Conservation (phyloP, 1,139 yeast genomes). For the Geotrichum fermentans region DNA sequence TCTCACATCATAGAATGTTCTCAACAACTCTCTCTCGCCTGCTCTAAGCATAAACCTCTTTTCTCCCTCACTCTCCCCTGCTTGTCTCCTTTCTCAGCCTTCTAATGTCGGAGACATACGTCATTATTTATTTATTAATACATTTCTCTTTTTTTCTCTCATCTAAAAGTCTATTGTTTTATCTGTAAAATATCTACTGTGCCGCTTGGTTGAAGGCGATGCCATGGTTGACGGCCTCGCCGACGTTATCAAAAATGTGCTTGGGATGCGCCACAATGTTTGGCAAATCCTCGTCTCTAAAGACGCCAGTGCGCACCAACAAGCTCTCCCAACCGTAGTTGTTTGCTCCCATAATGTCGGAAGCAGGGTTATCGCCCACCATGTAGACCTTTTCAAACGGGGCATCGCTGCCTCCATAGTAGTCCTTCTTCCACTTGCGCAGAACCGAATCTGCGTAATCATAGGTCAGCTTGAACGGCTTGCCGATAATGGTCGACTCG, state of each 20-base stretch:
- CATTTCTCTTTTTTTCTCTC: background rate
- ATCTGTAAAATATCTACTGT: too few relatives aligned
- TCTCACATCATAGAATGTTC: background rate
- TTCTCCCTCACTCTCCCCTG: background rate
- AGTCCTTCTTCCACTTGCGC: constrained; percentile 46
- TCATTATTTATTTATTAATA: constrained; percentile 3
- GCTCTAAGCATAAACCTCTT: too few relatives aligned
- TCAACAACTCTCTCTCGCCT: background rate
- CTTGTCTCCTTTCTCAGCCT: background rate
- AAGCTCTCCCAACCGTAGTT: constrained; percentile 83
- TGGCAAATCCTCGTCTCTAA: constrained; percentile 60
- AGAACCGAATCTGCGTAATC: constrained; percentile 76
- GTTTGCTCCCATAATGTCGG: constrained; percentile 88
- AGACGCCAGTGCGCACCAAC: constrained; percentile 84
- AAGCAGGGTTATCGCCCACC: constrained; percentile 96
- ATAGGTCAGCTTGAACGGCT: constrained; percentile 76
- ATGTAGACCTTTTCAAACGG: constrained; percentile 54
- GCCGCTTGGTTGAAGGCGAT: constrained; percentile 19
- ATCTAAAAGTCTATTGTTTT: too few relatives aligned
- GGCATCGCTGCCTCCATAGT: constrained; percentile 23
- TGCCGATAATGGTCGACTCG: constrained; percentile 66
- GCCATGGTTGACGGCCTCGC: constrained; percentile 38
- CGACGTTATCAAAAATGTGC: constrained; percentile 36
- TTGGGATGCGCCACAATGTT: constrained; percentile 35
- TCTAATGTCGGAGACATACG: too few relatives aligned